Conservation (phyloP, 2,329 filamentous ascomycete genomes). For the Blastomyces gilchristii region DNA sequence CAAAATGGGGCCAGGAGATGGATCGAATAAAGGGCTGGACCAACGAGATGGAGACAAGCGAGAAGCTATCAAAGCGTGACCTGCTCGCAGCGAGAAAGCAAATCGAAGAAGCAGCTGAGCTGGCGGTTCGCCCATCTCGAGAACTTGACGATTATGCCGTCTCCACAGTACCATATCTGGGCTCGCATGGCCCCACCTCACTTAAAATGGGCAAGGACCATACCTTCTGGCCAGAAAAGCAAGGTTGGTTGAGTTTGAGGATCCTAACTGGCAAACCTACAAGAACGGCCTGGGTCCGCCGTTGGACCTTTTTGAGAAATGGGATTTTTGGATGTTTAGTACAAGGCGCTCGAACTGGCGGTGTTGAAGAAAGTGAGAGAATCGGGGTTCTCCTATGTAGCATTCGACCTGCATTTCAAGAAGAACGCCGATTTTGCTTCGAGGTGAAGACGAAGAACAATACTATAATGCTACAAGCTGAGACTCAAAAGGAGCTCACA, state of each 20-base stretch:
- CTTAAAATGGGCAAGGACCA: slow-evolving; percentile 43
- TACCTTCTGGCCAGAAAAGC: slow-evolving; percentile 57
- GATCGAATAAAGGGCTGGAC: slow-evolving; percentile 88
- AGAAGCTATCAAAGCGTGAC: slow-evolving; percentile 71
- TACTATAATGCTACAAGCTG: slow-evolving; percentile 79
- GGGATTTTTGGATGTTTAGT: slow-evolving; percentile 94
- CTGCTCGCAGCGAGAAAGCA: slow-evolving; percentile 67
- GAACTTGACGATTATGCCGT: slow-evolving; percentile 88
- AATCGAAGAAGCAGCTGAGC: slow-evolving; percentile 67
- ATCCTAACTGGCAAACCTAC: slow-evolving; percentile 79
- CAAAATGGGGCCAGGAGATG: slow-evolving; percentile 66
- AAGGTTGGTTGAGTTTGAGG: slow-evolving; percentile 85
- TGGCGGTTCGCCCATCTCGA: slow-evolving; percentile 65
- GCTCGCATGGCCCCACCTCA: slow-evolving; percentile 55
- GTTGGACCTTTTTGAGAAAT: slow-evolving; percentile 94
- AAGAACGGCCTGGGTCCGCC: slow-evolving; percentile 74
- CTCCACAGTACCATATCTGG: slow-evolving; percentile 80
- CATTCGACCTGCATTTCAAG: slow-evolving; percentile 77
- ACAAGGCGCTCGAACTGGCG: slow-evolving; percentile 65
- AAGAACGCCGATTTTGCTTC: slow-evolving; percentile 93
- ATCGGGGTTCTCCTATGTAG: slow-evolving; percentile 92
- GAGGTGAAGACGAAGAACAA: slow-evolving; percentile 97
- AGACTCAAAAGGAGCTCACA: slow-evolving; percentile 83
- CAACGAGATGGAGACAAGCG: slow-evolving; percentile 85
- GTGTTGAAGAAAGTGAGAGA: slow-evolving; percentile 90